Base-by-base conservation (phyloP, 78 protist species). In the Dictyostelium discoideum region DNA sequence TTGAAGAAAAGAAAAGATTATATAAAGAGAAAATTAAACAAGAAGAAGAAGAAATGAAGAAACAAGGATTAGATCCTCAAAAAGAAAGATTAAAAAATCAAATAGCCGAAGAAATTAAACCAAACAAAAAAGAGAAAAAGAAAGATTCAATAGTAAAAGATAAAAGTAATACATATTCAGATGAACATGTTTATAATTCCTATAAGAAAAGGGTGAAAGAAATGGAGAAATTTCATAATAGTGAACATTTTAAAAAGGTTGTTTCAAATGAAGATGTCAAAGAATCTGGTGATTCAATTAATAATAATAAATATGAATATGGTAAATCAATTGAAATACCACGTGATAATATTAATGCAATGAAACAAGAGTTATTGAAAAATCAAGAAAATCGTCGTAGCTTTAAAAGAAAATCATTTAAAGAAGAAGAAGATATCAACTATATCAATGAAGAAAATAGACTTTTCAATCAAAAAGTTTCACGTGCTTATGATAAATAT, bases 361-460 rank as follows among this genome's bases (percentile, higher is more conserved):
- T 90, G 95, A 90, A 90, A 69, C 95, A 90, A 82, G 95, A 90
- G 37, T 42, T 90, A 48, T 39, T 86, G 18, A 86, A 85, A 76
- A 69, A 74, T 83, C 87, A 90, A 73, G 24, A 29, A 32, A 50
- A 29, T 57, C 63, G 82, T 42, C 57, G n/a, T 2, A 86, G 40
- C 39, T 96, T 96, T 40, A 89, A 92, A 39, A 93, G 87, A 84
- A 69, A 84, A 54, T 83, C 96, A 16, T 13, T 44, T n/a, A 85
- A 79, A 29, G 84, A 72, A n/a, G 96, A 96, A 9, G 94, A 86
- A 22, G 97, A 98, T 74, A 90, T 98, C 60, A 82, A 90, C 78
- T 97, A 96, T 92, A 95, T 98, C 93, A 98, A 97, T 87, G 98
- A 97, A 73, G 18, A 93, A 13, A 97, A 97, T 80, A 92, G 85